Base-by-base conservation (phyloP, 2,329 filamentous ascomycete species). In the Neonectria hederae region DNA sequence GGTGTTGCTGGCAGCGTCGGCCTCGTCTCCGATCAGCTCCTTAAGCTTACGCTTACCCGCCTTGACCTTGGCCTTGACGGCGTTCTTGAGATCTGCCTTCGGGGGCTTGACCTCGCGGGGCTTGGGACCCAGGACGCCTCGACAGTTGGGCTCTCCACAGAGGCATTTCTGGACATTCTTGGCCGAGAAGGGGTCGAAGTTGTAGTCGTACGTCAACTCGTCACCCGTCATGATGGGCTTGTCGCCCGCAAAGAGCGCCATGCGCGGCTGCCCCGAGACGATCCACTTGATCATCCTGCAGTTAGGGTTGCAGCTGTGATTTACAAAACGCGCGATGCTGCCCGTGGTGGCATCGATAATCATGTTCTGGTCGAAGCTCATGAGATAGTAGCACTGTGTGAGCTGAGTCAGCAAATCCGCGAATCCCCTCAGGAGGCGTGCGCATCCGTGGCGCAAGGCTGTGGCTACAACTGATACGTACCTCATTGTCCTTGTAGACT, bases 271-370 rank as follows among this genome's bases (percentile, higher is more conserved):
- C 28, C 94, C 94, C 53, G 90, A 90, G 59, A 99, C 96, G 66
- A 94, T 95, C 93, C 94, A 97, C 78, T 97, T 98, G 74, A 97
- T 93, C 94, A 99, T 98, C 67, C 92, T 89, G 80, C 95, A 98
- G 76, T 99, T 99, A 3, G 96, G 96, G 62, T 92, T 91, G 80
- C 96, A 99, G 19, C 94, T 97, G 78, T 99, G 96, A 77, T 99
- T 99, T 77, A 99, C 94, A 78, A 99, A 99, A 60, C 96, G 92
- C 74, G 96, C 95, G 79, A 98, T 97, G 69, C 93, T 97, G 73
- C 96, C 96, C 60, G 93, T 93, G 28, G 94, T 97, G 35, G 95
- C 96, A 81, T 99, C 96, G 69, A 99, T 97, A 74, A 98, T 97
- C 89, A 98, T 96, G 79, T 97, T 96, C 78, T 97, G 94, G 76